Evolutionary conservation across 371 early-diverging fungal species (phyloP).

Genomic region (Mucor plumbeus): DNA sequence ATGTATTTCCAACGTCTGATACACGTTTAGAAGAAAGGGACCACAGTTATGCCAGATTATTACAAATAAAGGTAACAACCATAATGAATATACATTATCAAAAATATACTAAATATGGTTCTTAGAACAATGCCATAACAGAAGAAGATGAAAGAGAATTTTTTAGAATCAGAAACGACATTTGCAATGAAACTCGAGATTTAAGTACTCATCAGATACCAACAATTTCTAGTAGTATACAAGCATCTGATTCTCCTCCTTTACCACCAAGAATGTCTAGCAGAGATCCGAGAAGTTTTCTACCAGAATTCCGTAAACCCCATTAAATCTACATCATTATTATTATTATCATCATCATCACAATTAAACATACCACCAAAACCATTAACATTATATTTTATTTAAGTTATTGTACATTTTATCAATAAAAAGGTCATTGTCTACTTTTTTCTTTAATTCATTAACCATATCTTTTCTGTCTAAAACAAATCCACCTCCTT

Average conservation of each 20-base stretch:
- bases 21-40: neutral
- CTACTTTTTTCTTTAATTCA: constrained; percentile 51
- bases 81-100: neutral
- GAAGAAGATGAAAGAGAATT: neutral
- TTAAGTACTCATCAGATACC: neutral
- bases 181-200: neutral
- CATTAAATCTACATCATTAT: neutral
- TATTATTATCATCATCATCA: neutral
- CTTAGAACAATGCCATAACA: neutral
- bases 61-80: neutral
- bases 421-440: neutral
- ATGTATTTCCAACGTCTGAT: neutral
- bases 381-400: neutral
- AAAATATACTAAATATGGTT: neutral
- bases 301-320: neutral
- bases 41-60: neutral
- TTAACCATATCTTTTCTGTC: constrained; percentile 67
- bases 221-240: neutral
- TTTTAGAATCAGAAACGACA: neutral
- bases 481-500: constrained; percentile 62
- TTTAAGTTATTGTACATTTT: neutral
- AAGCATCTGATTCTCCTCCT: neutral
- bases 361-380: neutral
- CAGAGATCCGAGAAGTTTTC: neutral
- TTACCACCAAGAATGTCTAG: neutral